Conservation (phyloP, 176 grass and related monocot species). For the Panicum miliaceum region DNA sequence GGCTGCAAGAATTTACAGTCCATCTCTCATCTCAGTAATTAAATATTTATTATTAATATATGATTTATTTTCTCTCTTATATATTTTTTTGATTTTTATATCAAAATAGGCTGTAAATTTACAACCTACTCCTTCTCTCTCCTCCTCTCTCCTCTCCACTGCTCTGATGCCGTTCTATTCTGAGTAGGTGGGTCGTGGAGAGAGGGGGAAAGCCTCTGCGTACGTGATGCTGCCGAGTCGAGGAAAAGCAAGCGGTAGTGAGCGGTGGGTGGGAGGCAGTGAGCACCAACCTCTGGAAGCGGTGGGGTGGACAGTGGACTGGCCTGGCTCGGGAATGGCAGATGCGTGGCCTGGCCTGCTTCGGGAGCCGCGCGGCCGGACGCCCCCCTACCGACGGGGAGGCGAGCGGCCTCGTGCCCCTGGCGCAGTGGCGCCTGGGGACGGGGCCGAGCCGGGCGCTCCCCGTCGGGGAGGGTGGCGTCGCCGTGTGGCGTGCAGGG, state of each 20-base stretch:
- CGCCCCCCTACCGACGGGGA: background rate
- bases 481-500: background rate
- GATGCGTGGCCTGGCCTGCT: background rate
- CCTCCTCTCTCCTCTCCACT: too few relatives aligned
- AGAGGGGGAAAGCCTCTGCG: too few relatives aligned
- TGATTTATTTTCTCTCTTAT: too few relatives aligned
- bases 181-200: slow-evolving; percentile 18
- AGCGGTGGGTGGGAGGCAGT: background rate
- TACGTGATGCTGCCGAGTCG: background rate
- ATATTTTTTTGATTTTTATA: too few relatives aligned
- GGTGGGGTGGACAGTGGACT: too few relatives aligned
- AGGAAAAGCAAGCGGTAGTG: background rate
- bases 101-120: too few relatives aligned
- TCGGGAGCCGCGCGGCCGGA: background rate
- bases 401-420: background rate
- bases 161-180: slow-evolving; percentile 22
- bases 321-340: slow-evolving; percentile 18
- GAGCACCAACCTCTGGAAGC: background rate
- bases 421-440: background rate
- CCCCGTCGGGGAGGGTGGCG: background rate
- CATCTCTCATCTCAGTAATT: too few relatives aligned
- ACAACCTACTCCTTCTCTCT: too few relatives aligned
- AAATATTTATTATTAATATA: too few relatives aligned
- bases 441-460: background rate
- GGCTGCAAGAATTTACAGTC: too few relatives aligned